A percentile compares a stretch with the other conserved stretches of the same genome.
Evolutionary conservation across 2,329 filamentous ascomycete genomes (phyloP).

Genomic region (Microdochium bolleyi): DNA sequence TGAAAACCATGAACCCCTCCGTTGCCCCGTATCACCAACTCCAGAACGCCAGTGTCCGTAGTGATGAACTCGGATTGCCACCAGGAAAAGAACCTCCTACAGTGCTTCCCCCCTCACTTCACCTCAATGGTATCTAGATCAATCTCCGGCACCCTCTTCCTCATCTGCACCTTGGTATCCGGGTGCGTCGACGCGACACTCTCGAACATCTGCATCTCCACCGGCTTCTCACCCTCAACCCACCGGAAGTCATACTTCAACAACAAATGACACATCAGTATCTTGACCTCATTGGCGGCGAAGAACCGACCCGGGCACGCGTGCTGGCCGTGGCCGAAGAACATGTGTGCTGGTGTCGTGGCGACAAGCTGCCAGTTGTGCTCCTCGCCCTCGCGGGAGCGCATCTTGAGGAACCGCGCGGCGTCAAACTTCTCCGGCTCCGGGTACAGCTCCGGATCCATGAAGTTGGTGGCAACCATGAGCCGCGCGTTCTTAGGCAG

Average conservation of each 20-base stretch:
- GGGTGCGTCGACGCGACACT: conserved; percentile 6
- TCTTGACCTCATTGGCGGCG: conserved; percentile 27
- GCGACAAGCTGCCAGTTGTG: conserved; percentile 27
- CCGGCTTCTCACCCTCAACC: conserved; percentile 14
- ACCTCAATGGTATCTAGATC: conserved; percentile 14
- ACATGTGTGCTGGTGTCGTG: conserved; percentile 19
- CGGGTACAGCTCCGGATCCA: conserved; percentile 15
- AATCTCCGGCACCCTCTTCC: conserved; percentile 17
- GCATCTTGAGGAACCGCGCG: conserved; percentile 17
- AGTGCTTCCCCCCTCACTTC: too few relatives aligned
- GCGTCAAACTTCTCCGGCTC: conserved; percentile 20
- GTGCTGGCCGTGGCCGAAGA: conserved; percentile 32
- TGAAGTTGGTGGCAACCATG: conserved; percentile 18
- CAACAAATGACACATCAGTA: conserved; percentile 15
- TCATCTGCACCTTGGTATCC: conserved; percentile 14
- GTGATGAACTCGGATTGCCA: neutral
- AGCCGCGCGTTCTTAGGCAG: conserved; percentile 17
- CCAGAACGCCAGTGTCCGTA: neutral
- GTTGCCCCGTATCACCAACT: too few relatives aligned
- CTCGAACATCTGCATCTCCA: conserved; percentile 12
- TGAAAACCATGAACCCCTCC: too few relatives aligned
- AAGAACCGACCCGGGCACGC: conserved; percentile 24
- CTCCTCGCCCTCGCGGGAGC: conserved; percentile 19
- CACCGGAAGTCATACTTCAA: conserved; percentile 24
- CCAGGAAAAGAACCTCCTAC: neutral